phyloP scores from a whole-genome alignment of 2,329 filamentous ascomycete species.

The Lasiodiplodia gonubiensis region DNA sequence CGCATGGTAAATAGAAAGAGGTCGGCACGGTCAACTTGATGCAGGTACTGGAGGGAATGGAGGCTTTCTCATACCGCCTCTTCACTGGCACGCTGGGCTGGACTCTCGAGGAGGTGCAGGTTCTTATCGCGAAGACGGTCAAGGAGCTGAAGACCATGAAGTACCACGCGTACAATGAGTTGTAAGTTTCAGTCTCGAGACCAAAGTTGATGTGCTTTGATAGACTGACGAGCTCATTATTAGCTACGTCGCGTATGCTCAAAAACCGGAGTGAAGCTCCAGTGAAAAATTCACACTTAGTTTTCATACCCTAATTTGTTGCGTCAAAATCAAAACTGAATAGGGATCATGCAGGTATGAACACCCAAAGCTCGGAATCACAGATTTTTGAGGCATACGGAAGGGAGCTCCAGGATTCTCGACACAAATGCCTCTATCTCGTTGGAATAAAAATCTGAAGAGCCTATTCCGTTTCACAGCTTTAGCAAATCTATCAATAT shows the following conservation, averaged over 20 bases:
- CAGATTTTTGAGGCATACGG: too few species aligned
- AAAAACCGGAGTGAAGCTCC: not conserved
- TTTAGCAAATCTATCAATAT: too few species aligned
- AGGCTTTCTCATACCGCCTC: constrained; percentile 50
- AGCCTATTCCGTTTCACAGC: too few species aligned
- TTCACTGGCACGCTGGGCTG: constrained; percentile 51
- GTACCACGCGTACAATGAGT: not conserved
- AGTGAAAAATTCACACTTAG: too few species aligned
- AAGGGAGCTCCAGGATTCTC: too few species aligned
- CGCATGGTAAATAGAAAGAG: constrained; percentile 26
- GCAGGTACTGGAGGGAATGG: constrained; percentile 50
- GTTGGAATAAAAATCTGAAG: too few species aligned
- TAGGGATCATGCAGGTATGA: too few species aligned
- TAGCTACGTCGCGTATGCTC: not conserved
- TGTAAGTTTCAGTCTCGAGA: not conserved
- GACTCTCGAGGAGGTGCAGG: constrained; percentile 50
- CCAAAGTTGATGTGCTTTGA: not conserved
- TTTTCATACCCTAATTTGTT: too few species aligned
- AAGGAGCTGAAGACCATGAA: not conserved
- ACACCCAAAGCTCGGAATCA: too few species aligned
- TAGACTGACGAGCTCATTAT: not conserved
- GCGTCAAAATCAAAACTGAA: too few species aligned
- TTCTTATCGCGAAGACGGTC: constrained; percentile 37
- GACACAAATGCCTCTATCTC: too few species aligned
- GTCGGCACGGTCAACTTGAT: constrained; percentile 40